Conservation (phyloP, 768 basidiomycete genomes). For the Psilocybe tampanensis region DNA sequence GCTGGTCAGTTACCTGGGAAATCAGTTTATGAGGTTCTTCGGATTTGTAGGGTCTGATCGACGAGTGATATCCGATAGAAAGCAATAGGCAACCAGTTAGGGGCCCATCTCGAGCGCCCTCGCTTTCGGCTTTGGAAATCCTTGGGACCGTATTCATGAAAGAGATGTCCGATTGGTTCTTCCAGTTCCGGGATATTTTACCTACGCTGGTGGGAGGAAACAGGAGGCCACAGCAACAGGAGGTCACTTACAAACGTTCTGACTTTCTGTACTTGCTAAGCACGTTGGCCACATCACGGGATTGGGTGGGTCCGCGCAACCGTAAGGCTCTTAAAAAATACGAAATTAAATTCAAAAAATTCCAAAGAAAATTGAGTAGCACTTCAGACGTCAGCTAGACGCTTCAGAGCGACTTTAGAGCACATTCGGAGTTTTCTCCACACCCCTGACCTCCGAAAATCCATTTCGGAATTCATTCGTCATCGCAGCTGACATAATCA, state of each 20-base stretch:
- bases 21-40: too few relatives aligned
- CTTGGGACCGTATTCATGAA: neutral
- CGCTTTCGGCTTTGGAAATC: neutral
- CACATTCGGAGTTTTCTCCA: too few relatives aligned
- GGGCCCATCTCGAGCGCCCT: neutral
- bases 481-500: slow-evolving; percentile 8
- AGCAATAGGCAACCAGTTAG: too few relatives aligned
- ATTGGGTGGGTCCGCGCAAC: neutral
- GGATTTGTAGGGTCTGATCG: too few relatives aligned
- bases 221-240: neutral
- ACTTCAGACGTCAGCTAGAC: too few relatives aligned
- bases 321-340: neutral
- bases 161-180: slow-evolving; percentile 4
- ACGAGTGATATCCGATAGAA: too few relatives aligned
- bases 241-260: slow-evolving; percentile 10
- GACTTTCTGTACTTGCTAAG: slow-evolving; percentile 9
- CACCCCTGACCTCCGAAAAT: neutral
- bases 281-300: slow-evolving; percentile 18
- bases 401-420: too few relatives aligned
- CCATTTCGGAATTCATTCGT: slow-evolving; percentile 3
- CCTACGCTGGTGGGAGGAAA: slow-evolving; percentile 9
- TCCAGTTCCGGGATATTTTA: neutral
- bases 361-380: too few relatives aligned
- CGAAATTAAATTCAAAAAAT: too few relatives aligned
- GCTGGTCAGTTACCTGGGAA: too few relatives aligned